Evolutionary conservation across 108 stramenopile species (phyloP), one percentile per base, ranked within the genome.

Genomic region (Asterionellopsis glacialis): DNA sequence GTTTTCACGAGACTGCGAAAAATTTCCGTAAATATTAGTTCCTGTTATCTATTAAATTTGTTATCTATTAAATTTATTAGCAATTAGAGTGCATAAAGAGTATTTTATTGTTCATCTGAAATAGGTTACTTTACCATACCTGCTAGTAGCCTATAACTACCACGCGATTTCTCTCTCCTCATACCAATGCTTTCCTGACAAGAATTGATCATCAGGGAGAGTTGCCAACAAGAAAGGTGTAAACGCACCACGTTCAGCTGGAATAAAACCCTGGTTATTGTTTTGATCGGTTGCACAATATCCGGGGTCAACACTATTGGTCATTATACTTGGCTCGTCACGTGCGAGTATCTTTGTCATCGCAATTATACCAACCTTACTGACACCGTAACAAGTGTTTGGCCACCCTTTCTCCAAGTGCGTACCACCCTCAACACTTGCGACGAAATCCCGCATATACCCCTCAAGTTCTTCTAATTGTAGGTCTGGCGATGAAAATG

Each of bases 221-320:
- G 73, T 47, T 41, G 81, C 78, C 52, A 85, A 55, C 43, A 79
- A 57, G 45, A 74, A 81, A 15, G 90, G 85, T 6, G 90, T 88
- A 26, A 73, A 66, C 13, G 87, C 90, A 4, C 90, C 90, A 55
- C 81, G 64, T 45, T 69, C 68, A 1, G 90, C 74, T 45, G 78
- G 69, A 11, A 82, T 56, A 5, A 70, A 55, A 11, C 90, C 90
- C 57, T 66, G 72, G 65, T 84, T 76, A 38, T 79, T 59, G 27
- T 85, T 88, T 72, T 88, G 87, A 67, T 91, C 90, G 16, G 90
- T 91, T 21, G 61, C 61, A 63, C 87, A 88, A 64, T 86, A 91
- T 0, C 87, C 89, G 41, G 84, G 69, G 64, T 80, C 79, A 9
- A 80, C 79, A 23, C 69, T 69, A 59, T 82, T 82, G 9, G 76